Evolutionary conservation across 2,329 filamentous ascomycete species (phyloP), one percentile per base, ranked within the genome.

Genomic region (Lasiodiplodia theobromae): DNA sequence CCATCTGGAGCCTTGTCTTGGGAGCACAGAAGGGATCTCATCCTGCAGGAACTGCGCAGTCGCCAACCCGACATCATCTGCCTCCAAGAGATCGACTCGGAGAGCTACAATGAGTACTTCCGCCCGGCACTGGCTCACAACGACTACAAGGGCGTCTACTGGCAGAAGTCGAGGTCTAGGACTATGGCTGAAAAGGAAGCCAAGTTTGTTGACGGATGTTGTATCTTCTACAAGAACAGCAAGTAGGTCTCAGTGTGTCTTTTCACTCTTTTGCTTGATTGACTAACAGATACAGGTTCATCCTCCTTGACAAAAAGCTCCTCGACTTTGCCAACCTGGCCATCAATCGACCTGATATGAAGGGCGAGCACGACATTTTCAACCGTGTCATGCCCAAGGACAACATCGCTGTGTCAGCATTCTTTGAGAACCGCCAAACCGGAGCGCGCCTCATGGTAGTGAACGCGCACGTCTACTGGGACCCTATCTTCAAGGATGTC

Each of bases 361-460:
- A 98, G 82, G 93, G 94, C 68, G 93, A 97, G 75, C 93, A 97
- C 77, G 96, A 99, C 75, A 95, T 98, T 68, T 98, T 97, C 86
- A 99, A 99, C 79, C 92, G 96, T 34, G 92, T 99, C 70, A 98
- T 97, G 96, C 94, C 95, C 70, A 93, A 96, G 82, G 96, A 99
- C 84, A 95, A 98, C 78, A 97, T 99, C 79, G 96, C 92, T 18
- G 91, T 97, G 58, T 88, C 97, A 58, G 89, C 92, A 68, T 97
- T 98, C 83, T 88, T 99, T 71, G 96, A 99, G 80, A 97, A 97
- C 75, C 89, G 95, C 47, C 84, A 88, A 70, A 97, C 95, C 0
- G 96, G 96, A n/a, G 90, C 93, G 16, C 90, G 96, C 68, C 84
- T 98, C 75, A 97, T 99, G 71, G 89, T 98, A 44, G 93, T 93